phyloP scores from a whole-genome alignment of 768 basidiomycete species.

The Filobasidium wieringae region DNA sequence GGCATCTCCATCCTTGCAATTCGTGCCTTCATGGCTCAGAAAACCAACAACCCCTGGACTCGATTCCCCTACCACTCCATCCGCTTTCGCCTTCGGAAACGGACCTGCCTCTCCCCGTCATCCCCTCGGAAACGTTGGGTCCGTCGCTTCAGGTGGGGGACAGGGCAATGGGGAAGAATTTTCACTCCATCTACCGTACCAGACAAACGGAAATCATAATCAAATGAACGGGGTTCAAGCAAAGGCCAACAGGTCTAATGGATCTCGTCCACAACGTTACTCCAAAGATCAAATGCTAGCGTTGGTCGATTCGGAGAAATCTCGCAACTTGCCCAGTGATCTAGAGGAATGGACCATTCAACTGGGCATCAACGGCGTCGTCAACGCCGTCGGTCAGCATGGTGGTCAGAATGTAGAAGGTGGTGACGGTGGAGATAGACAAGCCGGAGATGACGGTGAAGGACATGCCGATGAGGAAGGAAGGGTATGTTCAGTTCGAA shows the following conservation, averaged over 20 bases:
- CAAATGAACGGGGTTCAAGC: constrained; percentile 19
- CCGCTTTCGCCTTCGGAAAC: constrained; percentile 10
- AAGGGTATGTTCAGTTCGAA: constrained; percentile 52
- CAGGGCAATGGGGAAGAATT: constrained; percentile 11
- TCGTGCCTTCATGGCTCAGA: constrained; percentile 39
- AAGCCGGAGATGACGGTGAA: constrained; percentile 50
- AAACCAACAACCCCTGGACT: constrained; percentile 26
- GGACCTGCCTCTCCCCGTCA: constrained; percentile 9
- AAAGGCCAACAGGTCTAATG: constrained; percentile 17
- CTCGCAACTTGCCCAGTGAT: constrained; percentile 55
- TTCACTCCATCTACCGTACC: background rate
- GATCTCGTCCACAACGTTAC: constrained; percentile 31
- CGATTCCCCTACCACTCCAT: constrained; percentile 15
- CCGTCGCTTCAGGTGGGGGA: background rate
- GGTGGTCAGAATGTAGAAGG: constrained; percentile 13
- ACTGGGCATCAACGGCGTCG: constrained; percentile 31
- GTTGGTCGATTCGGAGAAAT: constrained; percentile 47
- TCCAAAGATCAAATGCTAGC: constrained; percentile 29
- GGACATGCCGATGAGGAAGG: constrained; percentile 67
- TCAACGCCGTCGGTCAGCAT: constrained; percentile 49
- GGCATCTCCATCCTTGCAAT: constrained; percentile 32
- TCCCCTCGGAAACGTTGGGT: background rate
- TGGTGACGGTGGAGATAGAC: constrained; percentile 26
- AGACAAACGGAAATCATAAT: constrained; percentile 19
- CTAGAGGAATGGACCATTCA: constrained; percentile 59